Evolutionary conservation across 140 eudicot genomes (phyloP), one percentile per base, ranked within the genome.

Genomic region (Erigeron philadelphicus): DNA sequence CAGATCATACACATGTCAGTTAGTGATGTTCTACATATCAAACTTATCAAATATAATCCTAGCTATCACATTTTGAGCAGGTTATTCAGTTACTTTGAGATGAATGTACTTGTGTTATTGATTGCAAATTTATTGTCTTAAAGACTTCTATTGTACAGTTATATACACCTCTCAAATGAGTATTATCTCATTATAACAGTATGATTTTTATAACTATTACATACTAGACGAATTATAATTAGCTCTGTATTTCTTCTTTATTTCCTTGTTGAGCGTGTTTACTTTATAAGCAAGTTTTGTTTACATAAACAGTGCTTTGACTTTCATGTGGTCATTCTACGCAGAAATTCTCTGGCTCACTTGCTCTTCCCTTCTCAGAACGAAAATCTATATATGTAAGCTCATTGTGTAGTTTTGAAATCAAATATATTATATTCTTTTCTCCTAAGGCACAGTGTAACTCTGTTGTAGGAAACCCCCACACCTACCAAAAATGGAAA

Each of bases 391-490:
- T 73, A 60, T 84, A 67, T 77, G 97, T 90, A 87, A 82, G 95
- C 76, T 68, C 73, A 38, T 56, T 56, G 9, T 59, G 43, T 78
- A 61, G 23, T 70, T 56, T 72, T 48, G 2, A 13, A 69, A 47
- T 49, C 25, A 40, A 62, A 43, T 71, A 66, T 47, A 25, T 64
- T 54, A 11, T 70, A 56, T 66, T 17, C 19, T 47, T 12, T 58
- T 23, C 66, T 47, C 48, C 61, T 35, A 64, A 17, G 44, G 7
- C 38, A 15, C 63, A 4, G 49, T 72, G 25, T 77, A 50, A 78
- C 57, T 59, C 55, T 76, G 35, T 8, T 75, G 49, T 77, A 94
- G 99, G 99, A 89, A 68, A 85, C 97, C 57, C 99, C 99, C 10
- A 89, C 95, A 17, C 95, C 97, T 21, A 81, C 94, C 67, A 94